These are phyloP conservation scores for Funneliformis caledonium DNA, from an alignment of 371 early-diverging fungal species.

Conservation along the genomic window DNA sequence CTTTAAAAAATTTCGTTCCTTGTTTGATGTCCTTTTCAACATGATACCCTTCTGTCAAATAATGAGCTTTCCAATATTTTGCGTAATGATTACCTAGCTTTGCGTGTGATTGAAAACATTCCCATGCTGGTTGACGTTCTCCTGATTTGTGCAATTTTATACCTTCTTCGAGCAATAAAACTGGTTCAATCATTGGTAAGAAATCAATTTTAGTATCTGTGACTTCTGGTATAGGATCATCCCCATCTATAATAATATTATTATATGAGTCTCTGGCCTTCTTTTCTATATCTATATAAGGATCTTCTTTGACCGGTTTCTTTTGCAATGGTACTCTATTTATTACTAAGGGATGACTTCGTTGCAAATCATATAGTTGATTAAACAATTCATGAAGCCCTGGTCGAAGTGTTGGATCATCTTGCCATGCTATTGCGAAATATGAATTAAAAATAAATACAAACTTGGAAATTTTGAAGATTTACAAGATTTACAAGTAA, in stretches of 20 bases:
- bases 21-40: conserved; percentile 15
- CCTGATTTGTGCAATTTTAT: conserved; percentile 33
- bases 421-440: conserved; percentile 34
- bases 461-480: not conserved
- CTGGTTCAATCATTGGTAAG: conserved; percentile 5
- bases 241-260: not conserved
- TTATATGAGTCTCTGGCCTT: not conserved
- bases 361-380: conserved; percentile 9
- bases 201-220: conserved; percentile 9
- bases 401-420: conserved; percentile 37
- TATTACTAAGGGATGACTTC: not conserved
- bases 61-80: conserved; percentile 38
- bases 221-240: conserved; percentile 12
- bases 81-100: conserved; percentile 18
- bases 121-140: conserved; percentile 22
- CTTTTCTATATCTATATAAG: not conserved
- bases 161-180: conserved; percentile 32
- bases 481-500: not conserved
- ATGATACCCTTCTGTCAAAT: conserved; percentile 37
- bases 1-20: conserved; percentile 31
- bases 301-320: no score
- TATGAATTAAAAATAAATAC: not conserved
- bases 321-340: not conserved
- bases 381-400: conserved; percentile 33
- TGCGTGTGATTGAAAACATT: conserved; percentile 35